phyloP scores from a whole-genome alignment of 352 stramenopile genomes.

The Bremia lactucae region DNA sequence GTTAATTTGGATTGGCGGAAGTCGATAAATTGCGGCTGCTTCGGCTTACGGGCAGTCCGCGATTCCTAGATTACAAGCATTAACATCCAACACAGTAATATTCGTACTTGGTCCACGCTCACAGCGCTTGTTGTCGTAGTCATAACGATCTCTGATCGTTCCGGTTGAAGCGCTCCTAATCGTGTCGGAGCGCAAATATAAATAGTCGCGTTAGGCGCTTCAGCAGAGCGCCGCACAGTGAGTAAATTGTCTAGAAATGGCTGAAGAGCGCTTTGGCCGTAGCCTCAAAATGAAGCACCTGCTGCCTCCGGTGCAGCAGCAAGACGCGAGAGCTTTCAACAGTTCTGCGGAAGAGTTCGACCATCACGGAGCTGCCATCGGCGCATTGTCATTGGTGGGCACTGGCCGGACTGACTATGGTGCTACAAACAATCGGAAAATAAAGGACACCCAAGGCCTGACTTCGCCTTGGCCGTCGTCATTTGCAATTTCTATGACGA shows the following conservation, averaged over 20 bases:
- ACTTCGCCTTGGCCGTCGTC: constrained; percentile 9
- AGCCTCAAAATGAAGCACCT: constrained; percentile 27
- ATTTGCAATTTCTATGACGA: constrained; percentile 3
- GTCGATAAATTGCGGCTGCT: no score
- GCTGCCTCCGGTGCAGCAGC: constrained; percentile 19
- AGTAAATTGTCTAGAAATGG: constrained; percentile 5
- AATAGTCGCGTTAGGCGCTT: background rate
- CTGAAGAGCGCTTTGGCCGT: constrained; percentile 11
- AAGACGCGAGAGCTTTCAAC: constrained; percentile 9
- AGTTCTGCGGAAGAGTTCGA: constrained; percentile 20
- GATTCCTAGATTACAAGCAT: no score
- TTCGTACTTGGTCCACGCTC: no score
- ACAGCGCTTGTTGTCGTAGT: no score
- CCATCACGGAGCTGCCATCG: constrained; percentile 10
- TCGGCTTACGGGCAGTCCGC: no score
- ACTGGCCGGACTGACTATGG: constrained; percentile 9
- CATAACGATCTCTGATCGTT: no score
- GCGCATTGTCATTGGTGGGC: constrained; percentile 9
- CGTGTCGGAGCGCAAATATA: constrained; percentile 6
- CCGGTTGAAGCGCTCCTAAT: constrained; percentile 11
- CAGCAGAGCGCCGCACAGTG: constrained; percentile 2
- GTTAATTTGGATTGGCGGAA: no score
- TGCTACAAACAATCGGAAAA: constrained; percentile 1
- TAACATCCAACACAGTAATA: no score
- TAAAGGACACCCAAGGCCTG: constrained; percentile 7